These are phyloP conservation scores for Maudiozyma turicensis DNA, from an alignment of 805 yeast genomes.

Conservation along the genomic window DNA sequence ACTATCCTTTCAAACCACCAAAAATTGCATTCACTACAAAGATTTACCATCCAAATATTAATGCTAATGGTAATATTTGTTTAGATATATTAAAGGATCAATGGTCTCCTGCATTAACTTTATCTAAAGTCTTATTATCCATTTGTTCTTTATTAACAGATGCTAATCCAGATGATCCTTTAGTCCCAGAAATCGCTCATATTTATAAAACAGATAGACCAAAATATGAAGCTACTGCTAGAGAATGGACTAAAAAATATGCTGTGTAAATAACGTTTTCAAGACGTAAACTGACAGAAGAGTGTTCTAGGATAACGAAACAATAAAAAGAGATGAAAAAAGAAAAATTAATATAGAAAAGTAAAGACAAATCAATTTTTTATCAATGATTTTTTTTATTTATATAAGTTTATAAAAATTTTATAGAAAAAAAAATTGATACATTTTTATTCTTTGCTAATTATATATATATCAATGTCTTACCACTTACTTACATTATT, in stretches of 20 bases:
- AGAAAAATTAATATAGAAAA: no score
- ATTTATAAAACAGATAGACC: conserved; percentile 87
- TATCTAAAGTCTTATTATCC: conserved; percentile 85
- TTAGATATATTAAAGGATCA: conserved; percentile 92
- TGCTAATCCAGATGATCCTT: conserved; percentile 97
- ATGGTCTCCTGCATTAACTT: conserved; percentile 97
- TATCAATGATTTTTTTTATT: no score
- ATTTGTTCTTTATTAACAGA: conserved; percentile 95
- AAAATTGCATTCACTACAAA: conserved; percentile 85
- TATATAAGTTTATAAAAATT: no score
- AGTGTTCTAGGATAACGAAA: background rate
- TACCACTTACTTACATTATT: background rate
- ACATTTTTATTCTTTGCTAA: background rate
- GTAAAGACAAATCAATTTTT: no score
- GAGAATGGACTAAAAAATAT: conserved; percentile 96
- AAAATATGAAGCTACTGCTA: conserved; percentile 90
- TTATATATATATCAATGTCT: background rate
- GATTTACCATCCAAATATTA: conserved; percentile 94
- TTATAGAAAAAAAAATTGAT: background rate
- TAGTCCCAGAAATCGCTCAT: conserved; percentile 95
- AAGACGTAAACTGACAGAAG: no score
- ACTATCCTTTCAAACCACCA: conserved; percentile 97
- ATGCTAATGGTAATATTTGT: conserved; percentile 89
- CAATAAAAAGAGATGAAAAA: background rate
- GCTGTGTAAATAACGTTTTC: conserved; percentile 48